These are phyloP conservation scores for Aspergillus jensenii DNA, from an alignment of 2,329 filamentous ascomycete species.

Conservation along the genomic window DNA sequence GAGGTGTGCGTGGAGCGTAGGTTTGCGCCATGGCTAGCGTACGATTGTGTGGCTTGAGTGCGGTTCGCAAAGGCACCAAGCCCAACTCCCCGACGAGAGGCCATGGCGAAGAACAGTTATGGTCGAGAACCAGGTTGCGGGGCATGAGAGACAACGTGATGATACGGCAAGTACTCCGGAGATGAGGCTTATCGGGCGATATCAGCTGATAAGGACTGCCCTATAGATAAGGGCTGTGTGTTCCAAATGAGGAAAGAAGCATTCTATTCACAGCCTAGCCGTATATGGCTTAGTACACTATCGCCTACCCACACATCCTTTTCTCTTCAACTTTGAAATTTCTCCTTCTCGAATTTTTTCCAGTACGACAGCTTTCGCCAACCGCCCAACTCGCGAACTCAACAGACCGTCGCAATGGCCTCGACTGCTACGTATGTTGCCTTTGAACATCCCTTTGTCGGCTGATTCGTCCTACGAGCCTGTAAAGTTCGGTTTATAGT, in stretches of 20 bases:
- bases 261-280: not conserved
- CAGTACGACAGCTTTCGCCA: conserved; percentile 37
- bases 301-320: conserved; percentile 37
- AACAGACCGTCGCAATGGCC: conserved; percentile 56
- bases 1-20: conserved; percentile 82
- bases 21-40: conserved; percentile 82
- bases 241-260: conserved; percentile 1
- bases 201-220: conserved; percentile 23
- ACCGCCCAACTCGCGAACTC: conserved; percentile 42
- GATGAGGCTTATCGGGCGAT: conserved; percentile 10
- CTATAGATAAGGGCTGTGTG: conserved; percentile 29
- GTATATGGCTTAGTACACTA: conserved; percentile 24
- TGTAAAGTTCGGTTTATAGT: conserved; percentile 68
- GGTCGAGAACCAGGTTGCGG: not conserved
- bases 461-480: conserved; percentile 36
- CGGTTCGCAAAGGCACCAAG: conserved; percentile 86
- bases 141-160: not conserved
- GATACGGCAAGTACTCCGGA: not conserved
- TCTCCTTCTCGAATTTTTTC: conserved; percentile 26
- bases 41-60: conserved; percentile 81
- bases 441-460: conserved; percentile 35
- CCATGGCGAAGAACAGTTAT: conserved; percentile 32
- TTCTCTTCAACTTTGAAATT: conserved; percentile 12
- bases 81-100: conserved; percentile 67
- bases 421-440: conserved; percentile 62